Evolutionary conservation across 2,329 filamentous ascomycete genomes (phyloP).

Genomic region (Emergomyces pasteurianus): DNA sequence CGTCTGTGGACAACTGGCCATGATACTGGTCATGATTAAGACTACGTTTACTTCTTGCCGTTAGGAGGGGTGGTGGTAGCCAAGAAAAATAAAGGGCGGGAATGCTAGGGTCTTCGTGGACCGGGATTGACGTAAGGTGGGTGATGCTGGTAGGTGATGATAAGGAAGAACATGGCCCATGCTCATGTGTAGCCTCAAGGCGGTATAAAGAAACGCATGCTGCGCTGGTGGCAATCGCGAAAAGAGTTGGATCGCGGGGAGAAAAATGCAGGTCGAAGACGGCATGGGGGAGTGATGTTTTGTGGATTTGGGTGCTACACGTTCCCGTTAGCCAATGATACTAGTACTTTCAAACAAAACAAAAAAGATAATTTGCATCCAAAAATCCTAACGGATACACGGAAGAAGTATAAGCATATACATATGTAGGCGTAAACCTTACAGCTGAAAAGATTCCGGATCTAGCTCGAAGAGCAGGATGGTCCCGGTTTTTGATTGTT

Average conservation of each 20-base stretch:
- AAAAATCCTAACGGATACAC: conserved; percentile 9
- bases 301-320: conserved; percentile 46
- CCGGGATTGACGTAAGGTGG: conserved; percentile 33
- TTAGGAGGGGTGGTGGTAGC: conserved; percentile 40
- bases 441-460: conserved; percentile 19
- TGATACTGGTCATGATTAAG: not conserved
- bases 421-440: conserved; percentile 11
- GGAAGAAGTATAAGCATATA: conserved; percentile 1
- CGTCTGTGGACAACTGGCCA: conserved; percentile 21
- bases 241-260: conserved; percentile 41
- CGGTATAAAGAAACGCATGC: conserved; percentile 33
- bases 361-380: not conserved
- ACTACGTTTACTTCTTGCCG: conserved; percentile 13
- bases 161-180: conserved; percentile 1
- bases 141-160: conserved; percentile 15
- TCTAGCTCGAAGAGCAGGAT: conserved; percentile 53
- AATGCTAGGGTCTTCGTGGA: conserved; percentile 42
- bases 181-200: conserved; percentile 11
- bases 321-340: conserved; percentile 10
- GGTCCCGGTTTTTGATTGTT: conserved; percentile 60
- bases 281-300: conserved; percentile 53
- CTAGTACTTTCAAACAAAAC: too few species aligned
- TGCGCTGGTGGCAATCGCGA: conserved; percentile 70
- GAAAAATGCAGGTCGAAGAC: conserved; percentile 80
- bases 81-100: conserved; percentile 64